Base-by-base conservation (phyloP, 805 yeast species). In the Candida boleticola region DNA sequence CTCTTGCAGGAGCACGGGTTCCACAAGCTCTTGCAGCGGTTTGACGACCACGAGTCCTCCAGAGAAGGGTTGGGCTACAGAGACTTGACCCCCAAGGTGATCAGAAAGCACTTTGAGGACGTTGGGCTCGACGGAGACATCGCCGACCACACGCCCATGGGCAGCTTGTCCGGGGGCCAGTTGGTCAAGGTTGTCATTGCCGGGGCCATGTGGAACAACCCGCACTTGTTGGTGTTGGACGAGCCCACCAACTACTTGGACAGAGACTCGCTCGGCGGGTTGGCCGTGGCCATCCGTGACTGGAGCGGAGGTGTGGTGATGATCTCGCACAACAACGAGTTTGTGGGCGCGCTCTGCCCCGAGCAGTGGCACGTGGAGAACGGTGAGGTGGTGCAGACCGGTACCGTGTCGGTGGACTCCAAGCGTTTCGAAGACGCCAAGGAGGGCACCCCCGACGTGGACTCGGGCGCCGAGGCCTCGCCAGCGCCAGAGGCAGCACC, bases 151-250 rank as follows among this genome's bases (percentile, higher is more conserved):
- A 92, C 97, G 16, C 97, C 97, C 41, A 73, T 92, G 79, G 97
- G 98, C 19, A 88, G 96, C 5, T 75, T 92, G 50, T 89, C 97
- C 20, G 99, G 99, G 63, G 99, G 99, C 57, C 99, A 92, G 73
- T 78, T 92, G 63, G 99, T 92, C 47, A 92, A 92, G 69, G 98
- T 92, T 49, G 99, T 92, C 46, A 92, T 92, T 72, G 98, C 98
- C 11, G 99, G 98, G 69, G 97, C 98, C 50, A 92, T 92, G 93
- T 92, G 99, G 99, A 92, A 93, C 71, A 93, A 92, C 63, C 99
- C 99, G 16, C 99, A 92, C 66, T 79, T 92, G 66, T 78, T 92
- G 50, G 99, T 92, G 33, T 77, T 92, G 47, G 99, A 92, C 68
- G 99, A 92, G 79, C 99, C 99, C 63, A 92, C 98, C 58, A 92